phyloP scores from a whole-genome alignment of 73 alveolate genomes.

The Paramecium octaurelia region DNA sequence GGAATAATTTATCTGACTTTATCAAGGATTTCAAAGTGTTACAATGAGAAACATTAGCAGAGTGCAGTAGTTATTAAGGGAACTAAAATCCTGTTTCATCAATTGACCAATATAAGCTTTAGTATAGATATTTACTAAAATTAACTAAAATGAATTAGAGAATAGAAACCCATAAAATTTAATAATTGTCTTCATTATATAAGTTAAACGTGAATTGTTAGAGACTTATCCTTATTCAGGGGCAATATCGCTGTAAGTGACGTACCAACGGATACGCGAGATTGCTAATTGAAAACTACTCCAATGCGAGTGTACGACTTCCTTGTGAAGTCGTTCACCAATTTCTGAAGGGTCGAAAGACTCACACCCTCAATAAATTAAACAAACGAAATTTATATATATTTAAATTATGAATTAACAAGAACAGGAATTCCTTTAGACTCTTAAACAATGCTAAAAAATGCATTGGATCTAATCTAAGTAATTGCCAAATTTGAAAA shows the following conservation, averaged over 20 bases:
- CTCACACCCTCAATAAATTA: slow-evolving; percentile 15
- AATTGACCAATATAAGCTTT: neutral
- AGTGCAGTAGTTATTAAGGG: neutral
- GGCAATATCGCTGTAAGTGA: slow-evolving; percentile 59
- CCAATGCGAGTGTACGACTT: slow-evolving; percentile 42
- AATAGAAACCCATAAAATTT: slow-evolving; percentile 38
- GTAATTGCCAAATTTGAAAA: neutral
- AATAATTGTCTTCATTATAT: neutral
- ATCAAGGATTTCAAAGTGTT: neutral
- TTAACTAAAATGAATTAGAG: neutral
- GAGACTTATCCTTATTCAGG: slow-evolving; percentile 46
- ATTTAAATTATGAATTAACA: neutral
- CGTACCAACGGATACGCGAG: slow-evolving; percentile 57
- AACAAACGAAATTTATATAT: slow-evolving; percentile 28
- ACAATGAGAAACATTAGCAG: neutral
- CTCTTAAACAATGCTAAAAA: neutral
- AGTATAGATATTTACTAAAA: neutral
- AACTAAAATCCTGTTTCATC: neutral
- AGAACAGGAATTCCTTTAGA: neutral
- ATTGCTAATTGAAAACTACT: slow-evolving; percentile 54
- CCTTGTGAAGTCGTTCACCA: slow-evolving; percentile 48
- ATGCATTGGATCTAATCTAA: neutral
- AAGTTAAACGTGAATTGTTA: neutral
- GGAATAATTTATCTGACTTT: slow-evolving; percentile 15
- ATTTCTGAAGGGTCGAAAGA: slow-evolving; percentile 59